Evolutionary conservation across 306 rosid genomes (phyloP).

Genomic region (Dryas drummondii): DNA sequence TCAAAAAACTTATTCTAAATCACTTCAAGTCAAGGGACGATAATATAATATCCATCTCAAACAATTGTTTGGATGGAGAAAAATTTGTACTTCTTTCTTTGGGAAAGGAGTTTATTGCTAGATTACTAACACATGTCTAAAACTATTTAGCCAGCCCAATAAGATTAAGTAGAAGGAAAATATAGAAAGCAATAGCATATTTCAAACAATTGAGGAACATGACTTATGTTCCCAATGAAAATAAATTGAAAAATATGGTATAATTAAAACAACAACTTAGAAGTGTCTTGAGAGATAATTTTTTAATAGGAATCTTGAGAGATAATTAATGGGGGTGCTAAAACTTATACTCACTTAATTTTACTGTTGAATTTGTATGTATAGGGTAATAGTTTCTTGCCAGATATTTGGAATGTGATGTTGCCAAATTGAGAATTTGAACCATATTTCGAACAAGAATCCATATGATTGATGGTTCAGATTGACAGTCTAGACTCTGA

Average conservation of each 20-base stretch:
- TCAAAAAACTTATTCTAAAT: not conserved
- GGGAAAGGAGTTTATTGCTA: too few species aligned
- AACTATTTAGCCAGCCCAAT: not conserved
- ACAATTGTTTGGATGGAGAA: not conserved
- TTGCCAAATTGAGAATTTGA: too few species aligned
- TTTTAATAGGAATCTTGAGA: not conserved
- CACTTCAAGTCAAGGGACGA: not conserved
- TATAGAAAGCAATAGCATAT: too few species aligned
- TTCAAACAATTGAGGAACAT: not conserved
- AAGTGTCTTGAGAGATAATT: not conserved
- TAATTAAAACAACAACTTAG: not conserved
- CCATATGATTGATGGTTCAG: too few species aligned
- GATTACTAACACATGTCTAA: not conserved
- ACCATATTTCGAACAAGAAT: too few species aligned
- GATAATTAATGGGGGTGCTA: not conserved
- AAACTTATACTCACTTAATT: not conserved
- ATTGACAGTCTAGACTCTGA: too few species aligned
- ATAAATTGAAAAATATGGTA: not conserved
- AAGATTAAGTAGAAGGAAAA: not conserved
- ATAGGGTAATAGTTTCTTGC: too few species aligned
- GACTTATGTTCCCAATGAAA: not conserved
- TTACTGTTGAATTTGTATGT: not conserved
- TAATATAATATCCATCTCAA: not conserved
- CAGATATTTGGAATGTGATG: too few species aligned
- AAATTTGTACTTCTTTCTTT: not conserved